A percentile compares a stretch with the other conserved stretches of the same genome.
Conservation (phyloP, 2,329 filamentous ascomycete species). For the Fusarium sororula region DNA sequence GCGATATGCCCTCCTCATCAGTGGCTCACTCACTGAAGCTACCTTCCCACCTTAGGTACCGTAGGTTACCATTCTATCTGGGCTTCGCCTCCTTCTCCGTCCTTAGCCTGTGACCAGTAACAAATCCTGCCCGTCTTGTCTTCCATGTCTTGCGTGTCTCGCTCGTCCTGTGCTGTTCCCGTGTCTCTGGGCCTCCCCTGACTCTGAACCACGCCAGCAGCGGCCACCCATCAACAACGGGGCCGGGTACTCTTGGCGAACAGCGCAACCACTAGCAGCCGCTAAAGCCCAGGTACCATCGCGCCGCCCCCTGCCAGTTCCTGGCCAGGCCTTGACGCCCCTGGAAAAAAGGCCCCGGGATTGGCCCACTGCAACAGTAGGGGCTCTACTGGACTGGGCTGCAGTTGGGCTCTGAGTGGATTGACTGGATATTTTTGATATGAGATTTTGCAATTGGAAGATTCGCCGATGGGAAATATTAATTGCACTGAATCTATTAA, state of each 20-base stretch:
- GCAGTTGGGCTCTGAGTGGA: neutral
- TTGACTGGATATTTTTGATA: conserved; percentile 5
- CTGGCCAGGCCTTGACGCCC: conserved; percentile 11
- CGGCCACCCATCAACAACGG: conserved; percentile 27
- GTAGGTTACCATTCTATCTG: conserved; percentile 4
- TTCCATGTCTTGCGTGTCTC: neutral
- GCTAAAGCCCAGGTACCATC: conserved; percentile 36
- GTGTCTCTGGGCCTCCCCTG: conserved; percentile 27
- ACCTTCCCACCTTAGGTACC: neutral
- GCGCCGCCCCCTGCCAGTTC: conserved; percentile 14
- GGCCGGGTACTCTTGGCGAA: conserved; percentile 19
- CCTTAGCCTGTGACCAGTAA: conserved; percentile 2
- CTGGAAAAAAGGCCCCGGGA: conserved; percentile 5
- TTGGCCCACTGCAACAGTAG: conserved; percentile 10
- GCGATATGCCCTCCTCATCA: neutral
- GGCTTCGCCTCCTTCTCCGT: conserved; percentile 28
- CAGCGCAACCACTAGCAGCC: conserved; percentile 29
- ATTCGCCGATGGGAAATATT: neutral
- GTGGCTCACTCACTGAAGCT: conserved; percentile 1
- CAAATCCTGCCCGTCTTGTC: neutral
- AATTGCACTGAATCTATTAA: neutral
- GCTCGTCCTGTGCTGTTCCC: conserved; percentile 11
- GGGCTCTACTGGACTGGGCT: neutral
- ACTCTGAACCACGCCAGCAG: conserved; percentile 22
- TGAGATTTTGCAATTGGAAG: neutral